A percentile compares a stretch with the other conserved stretches of the same genome.
Evolutionary conservation across 192 early-diverging fungal species (phyloP).

Genomic region (Coemansia sp.): DNA sequence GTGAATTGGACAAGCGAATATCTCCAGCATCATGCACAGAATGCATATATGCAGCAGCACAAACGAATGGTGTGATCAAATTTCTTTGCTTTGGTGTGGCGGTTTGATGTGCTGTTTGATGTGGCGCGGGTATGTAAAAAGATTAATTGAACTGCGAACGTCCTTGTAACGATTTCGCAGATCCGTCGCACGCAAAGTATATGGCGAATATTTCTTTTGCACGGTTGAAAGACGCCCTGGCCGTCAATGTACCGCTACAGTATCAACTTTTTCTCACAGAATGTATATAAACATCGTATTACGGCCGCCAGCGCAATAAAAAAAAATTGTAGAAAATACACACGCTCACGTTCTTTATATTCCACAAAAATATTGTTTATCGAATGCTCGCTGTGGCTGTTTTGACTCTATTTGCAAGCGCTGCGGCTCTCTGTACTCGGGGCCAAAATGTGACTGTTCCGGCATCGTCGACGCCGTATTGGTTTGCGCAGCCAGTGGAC

Average conservation of each 20-base stretch:
- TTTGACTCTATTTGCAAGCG: neutral
- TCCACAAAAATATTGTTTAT: neutral
- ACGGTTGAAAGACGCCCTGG: neutral
- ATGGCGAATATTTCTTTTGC: neutral
- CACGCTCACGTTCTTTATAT: neutral
- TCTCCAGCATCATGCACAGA: too few relatives aligned
- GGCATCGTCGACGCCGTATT: slow-evolving; percentile 10
- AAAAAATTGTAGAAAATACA: neutral
- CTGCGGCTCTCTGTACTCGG: too few relatives aligned
- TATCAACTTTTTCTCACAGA: neutral
- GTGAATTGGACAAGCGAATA: too few relatives aligned
- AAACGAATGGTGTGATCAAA: too few relatives aligned
- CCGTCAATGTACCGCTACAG: neutral
- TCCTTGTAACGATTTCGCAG: neutral
- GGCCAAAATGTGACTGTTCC: neutral
- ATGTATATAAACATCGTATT: neutral
- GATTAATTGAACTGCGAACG: neutral
- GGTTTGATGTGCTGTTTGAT: too few relatives aligned
- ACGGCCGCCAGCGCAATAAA: neutral
- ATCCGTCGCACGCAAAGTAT: neutral
- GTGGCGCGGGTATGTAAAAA: neutral
- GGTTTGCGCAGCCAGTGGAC: slow-evolving; percentile 42
- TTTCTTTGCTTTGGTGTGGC: too few relatives aligned
- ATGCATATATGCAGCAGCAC: too few relatives aligned
- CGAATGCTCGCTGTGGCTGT: neutral